A percentile compares a stretch with the other conserved stretches of the same genome.
phyloP scores from a whole-genome alignment of 2,329 filamentous ascomycete species.

The Alternaria brassicae region DNA sequence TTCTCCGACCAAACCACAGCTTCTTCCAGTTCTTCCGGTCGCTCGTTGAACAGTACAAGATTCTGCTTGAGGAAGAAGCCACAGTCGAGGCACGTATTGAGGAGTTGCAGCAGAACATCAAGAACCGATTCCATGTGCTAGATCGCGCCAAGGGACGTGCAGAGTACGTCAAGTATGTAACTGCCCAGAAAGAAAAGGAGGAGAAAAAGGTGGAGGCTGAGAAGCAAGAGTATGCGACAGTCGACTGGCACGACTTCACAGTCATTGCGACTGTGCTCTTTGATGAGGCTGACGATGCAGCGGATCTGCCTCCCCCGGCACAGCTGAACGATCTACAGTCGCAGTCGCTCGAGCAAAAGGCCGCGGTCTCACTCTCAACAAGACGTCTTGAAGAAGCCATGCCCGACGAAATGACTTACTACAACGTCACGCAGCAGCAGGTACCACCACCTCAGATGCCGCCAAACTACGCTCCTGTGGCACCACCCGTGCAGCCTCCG shows the following conservation, averaged over 20 bases:
- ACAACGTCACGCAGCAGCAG: slow-evolving; percentile 45
- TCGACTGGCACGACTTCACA: slow-evolving; percentile 98
- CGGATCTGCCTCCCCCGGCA: slow-evolving; percentile 85
- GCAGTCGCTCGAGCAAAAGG: slow-evolving; percentile 93
- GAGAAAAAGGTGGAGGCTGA: slow-evolving; percentile 88
- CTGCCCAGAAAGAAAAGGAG: slow-evolving; percentile 84
- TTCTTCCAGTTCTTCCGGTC: slow-evolving; percentile 95
- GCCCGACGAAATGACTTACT: slow-evolving; percentile 70
- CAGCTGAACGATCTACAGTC: slow-evolving; percentile 91
- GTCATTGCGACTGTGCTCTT: slow-evolving; percentile 96
- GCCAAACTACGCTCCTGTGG: slow-evolving; percentile 37
- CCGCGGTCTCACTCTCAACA: slow-evolving; percentile 83
- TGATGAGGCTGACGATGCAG: slow-evolving; percentile 84
- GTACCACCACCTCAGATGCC: slow-evolving; percentile 37
- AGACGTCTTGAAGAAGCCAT: slow-evolving; percentile 94
- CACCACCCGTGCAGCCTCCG: slow-evolving; percentile 39
- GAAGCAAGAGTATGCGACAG: slow-evolving; percentile 77
- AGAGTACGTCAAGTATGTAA: slow-evolving; percentile 85
- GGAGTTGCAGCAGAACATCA: slow-evolving; percentile 75
- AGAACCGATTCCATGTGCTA: slow-evolving; percentile 81
- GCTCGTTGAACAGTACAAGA: slow-evolving; percentile 91
- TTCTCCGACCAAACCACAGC: slow-evolving; percentile 92
- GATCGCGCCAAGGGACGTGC: slow-evolving; percentile 83
- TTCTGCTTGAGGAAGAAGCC: slow-evolving; percentile 74
- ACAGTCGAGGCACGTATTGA: slow-evolving; percentile 74